Evolutionary conservation across 371 early-diverging fungal genomes (phyloP).

Genomic region (Saksenaea vasiformis): DNA sequence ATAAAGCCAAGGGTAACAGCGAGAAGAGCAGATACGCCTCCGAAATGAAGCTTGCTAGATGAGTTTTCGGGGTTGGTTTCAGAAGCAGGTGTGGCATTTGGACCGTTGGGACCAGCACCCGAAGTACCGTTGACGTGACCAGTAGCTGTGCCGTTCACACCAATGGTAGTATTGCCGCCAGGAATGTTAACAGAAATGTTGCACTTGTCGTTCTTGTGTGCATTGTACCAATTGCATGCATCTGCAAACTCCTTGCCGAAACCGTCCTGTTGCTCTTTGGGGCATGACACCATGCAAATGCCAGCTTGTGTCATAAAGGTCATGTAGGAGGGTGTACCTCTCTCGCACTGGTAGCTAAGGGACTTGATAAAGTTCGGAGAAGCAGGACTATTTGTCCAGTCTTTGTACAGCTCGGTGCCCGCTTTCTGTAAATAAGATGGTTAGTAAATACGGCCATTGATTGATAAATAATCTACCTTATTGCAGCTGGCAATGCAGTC

Average conservation of each 20-base stretch:
- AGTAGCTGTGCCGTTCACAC: too few relatives aligned
- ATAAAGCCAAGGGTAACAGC: too few relatives aligned
- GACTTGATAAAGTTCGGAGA: slow-evolving; percentile 36
- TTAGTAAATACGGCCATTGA: too few relatives aligned
- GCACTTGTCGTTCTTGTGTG: slow-evolving; percentile 17
- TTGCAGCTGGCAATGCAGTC: slow-evolving; percentile 34
- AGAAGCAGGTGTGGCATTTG: too few relatives aligned
- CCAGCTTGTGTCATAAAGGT: slow-evolving; percentile 41
- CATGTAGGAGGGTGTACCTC: slow-evolving; percentile 24
- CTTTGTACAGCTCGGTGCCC: slow-evolving; percentile 23
- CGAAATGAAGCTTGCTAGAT: too few relatives aligned
- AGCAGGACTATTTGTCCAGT: slow-evolving; percentile 27
- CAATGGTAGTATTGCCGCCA: too few relatives aligned
- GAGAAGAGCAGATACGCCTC: too few relatives aligned
- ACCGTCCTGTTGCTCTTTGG: slow-evolving; percentile 20
- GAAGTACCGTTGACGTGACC: too few relatives aligned
- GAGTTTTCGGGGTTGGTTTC: too few relatives aligned
- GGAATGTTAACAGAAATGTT: too few relatives aligned
- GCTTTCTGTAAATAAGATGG: slow-evolving; percentile 11
- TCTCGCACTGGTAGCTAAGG: slow-evolving; percentile 24
- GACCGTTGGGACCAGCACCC: too few relatives aligned
- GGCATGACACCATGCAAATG: slow-evolving; percentile 36
- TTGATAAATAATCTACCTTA: slow-evolving; percentile 19
- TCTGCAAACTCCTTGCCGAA: slow-evolving; percentile 22
- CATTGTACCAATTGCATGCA: slow-evolving; percentile 29